These are phyloP conservation scores for Corylus heterophylla DNA, from an alignment of 306 rosid genomes.

Conservation along the genomic window DNA sequence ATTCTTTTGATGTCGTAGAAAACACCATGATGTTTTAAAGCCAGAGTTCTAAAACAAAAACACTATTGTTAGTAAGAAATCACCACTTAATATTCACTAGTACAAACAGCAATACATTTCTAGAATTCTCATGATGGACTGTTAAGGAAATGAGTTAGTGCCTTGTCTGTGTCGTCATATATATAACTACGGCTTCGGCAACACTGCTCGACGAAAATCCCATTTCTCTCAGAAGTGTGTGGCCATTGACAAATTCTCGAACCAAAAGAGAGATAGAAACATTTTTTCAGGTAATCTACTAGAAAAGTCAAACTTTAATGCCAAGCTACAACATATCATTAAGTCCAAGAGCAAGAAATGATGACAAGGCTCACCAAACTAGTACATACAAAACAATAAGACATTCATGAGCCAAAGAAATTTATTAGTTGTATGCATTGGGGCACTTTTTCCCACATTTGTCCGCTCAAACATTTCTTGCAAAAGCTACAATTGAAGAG, in stretches of 20 bases:
- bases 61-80: background rate
- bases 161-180: constrained; percentile 81
- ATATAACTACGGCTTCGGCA: constrained; percentile 67
- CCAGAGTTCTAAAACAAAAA: too few species aligned
- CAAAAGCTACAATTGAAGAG: constrained; percentile 35
- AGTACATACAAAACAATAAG: too few species aligned
- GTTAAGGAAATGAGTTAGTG: constrained; percentile 75
- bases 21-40: too few species aligned
- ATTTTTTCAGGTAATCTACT: background rate
- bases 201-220: constrained; percentile 74
- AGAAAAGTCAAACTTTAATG: background rate
- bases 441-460: too few species aligned
- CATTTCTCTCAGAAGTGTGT: constrained; percentile 75
- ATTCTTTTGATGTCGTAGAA: constrained; percentile 21
- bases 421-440: too few species aligned
- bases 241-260: constrained; percentile 71
- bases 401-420: too few species aligned
- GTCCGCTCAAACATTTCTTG: too few species aligned
- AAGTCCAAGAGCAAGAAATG: background rate
- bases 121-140: constrained; percentile 50
- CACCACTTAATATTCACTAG: constrained; percentile 12
- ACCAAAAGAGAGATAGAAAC: constrained; percentile 46
- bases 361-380: background rate
- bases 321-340: background rate
- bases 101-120: constrained; percentile 18